Conservation (phyloP, 1,139 yeast species). For the Kodamaea ohmeri region DNA sequence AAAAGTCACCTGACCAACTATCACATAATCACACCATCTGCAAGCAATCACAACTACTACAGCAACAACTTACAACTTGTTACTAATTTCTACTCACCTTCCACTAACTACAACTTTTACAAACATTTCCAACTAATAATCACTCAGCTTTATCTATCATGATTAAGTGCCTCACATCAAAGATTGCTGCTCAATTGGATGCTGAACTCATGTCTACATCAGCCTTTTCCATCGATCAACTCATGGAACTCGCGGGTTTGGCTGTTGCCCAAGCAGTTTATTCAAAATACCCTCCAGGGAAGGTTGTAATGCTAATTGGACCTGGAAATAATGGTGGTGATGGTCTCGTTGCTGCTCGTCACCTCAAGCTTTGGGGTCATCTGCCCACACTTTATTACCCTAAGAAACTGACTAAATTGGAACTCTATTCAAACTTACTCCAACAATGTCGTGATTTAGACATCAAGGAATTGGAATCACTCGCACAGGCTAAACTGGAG, state of each 20-base stretch:
- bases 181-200: slow-evolving; percentile 77
- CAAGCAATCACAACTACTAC: background rate
- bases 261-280: slow-evolving; percentile 88
- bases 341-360: slow-evolving; percentile 94
- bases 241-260: slow-evolving; percentile 95
- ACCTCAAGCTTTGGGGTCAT: slow-evolving; percentile 73
- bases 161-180: slow-evolving; percentile 47
- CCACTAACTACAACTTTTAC: too few relatives aligned
- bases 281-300: slow-evolving; percentile 50
- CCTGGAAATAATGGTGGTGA: slow-evolving; percentile 99
- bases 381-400: slow-evolving; percentile 71
- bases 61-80: background rate
- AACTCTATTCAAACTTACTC: slow-evolving; percentile 44
- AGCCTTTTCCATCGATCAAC: slow-evolving; percentile 85
- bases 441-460: slow-evolving; percentile 60
- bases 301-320: slow-evolving; percentile 73
- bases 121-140: too few relatives aligned
- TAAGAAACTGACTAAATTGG: slow-evolving; percentile 46
- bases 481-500: slow-evolving; percentile 35
- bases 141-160: background rate
- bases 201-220: slow-evolving; percentile 81
- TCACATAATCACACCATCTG: too few relatives aligned
- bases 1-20: background rate
- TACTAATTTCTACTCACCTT: background rate
- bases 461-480: slow-evolving; percentile 41